Evolutionary conservation across 192 early-diverging fungal species (phyloP), one percentile per base, ranked within the genome.

Genomic region (Oehlia diaphana): DNA sequence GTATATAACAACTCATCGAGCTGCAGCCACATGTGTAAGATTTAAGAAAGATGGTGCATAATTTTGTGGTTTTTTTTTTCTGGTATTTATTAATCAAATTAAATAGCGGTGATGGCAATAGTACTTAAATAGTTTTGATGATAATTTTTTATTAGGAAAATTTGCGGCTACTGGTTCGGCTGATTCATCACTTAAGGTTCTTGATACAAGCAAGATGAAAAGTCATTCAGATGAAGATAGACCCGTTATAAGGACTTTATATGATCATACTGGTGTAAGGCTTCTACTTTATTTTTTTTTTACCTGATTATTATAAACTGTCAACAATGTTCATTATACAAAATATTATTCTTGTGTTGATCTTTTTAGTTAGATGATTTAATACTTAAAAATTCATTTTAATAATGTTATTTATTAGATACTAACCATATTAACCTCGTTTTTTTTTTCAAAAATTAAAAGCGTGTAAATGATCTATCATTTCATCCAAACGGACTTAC

Each of bases 401-500:
- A 4, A 39, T 39, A 0, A 39, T 7, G 37, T 26, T 37, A 37
- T 37, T 37, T 37, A 37, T 44, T 12, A 47, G 44, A 47, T 47
- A 47, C 10, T 47, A 47, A 47, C 1, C 44, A 26, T 26, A 26
- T 0, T 26, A 26, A 26, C 62, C 39, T 21, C 14, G n/a, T n/a
- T n/a, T 35, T 63, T 28, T 4, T 44, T 16, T 28, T 26, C 23
- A 44, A 16, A 44, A 42, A 42, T 42, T 47, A 26, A 37, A 77
- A 86, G 80, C 84, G 91, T 31, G 91, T 97, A 23, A 97, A 94
- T 21, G 96, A 95, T 74, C 83, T 96, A 9, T 90, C 90, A 44
- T 97, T 97, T 82, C 96, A 98, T 82, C 97, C 97, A 3, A 96
- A 97, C 79, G 96, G 96, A 14, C 86, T 93, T 28, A 94, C 96